Conservation (phyloP, 2,329 filamentous ascomycete species). For the Fonsecaea monophora region DNA sequence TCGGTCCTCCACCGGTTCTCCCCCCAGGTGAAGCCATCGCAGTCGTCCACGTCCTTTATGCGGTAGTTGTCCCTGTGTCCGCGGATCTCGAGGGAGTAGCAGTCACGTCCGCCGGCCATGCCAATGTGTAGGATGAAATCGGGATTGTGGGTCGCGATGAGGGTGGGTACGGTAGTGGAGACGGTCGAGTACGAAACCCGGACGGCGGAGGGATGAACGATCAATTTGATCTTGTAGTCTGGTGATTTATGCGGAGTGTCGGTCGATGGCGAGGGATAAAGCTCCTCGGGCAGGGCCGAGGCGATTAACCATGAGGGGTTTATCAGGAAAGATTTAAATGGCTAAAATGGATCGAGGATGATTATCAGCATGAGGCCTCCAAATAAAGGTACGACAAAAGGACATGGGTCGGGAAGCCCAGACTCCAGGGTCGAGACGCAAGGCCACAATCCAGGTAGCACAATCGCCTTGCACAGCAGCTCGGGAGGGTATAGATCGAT, state of each 20-base stretch:
- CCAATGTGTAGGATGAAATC: constrained; percentile 80
- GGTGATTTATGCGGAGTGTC: constrained; percentile 34
- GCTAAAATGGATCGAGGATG: constrained; percentile 55
- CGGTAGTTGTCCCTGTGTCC: constrained; percentile 76
- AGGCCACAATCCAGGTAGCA: background rate
- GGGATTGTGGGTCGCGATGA: constrained; percentile 63
- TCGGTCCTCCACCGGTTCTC: constrained; percentile 62
- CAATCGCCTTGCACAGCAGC: background rate
- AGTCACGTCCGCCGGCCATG: constrained; percentile 70
- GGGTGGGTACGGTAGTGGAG: constrained; percentile 65
- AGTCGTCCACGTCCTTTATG: constrained; percentile 71
- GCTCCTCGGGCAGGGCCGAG: constrained; percentile 67
- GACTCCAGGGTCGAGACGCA: background rate
- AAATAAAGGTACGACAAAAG: background rate
- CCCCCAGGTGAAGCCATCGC: constrained; percentile 50
- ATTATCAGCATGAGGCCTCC: constrained; percentile 10
- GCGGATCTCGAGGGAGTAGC: constrained; percentile 74
- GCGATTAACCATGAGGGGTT: constrained; percentile 87
- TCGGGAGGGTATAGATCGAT: background rate
- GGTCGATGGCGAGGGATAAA: constrained; percentile 58
- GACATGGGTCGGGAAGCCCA: background rate
- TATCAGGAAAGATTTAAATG: constrained; percentile 74
- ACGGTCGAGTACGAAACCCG: constrained; percentile 74
- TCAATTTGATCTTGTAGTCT: constrained; percentile 60
- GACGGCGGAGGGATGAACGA: constrained; percentile 70